Evolutionary conservation across 164 flowering plant species (phyloP).

Genomic region (Nelumbo lutea): DNA sequence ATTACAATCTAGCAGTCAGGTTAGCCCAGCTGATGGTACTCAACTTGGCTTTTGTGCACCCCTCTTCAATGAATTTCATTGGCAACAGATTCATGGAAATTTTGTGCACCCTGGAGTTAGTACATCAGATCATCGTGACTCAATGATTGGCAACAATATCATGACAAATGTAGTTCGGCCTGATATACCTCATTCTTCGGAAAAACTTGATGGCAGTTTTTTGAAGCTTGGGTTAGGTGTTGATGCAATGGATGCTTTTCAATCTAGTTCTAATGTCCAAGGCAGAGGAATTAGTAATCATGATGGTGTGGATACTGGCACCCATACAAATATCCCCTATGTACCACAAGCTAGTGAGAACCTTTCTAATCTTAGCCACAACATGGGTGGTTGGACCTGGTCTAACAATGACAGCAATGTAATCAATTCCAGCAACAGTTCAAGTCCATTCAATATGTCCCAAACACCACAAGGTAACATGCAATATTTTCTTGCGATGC

Average conservation of each 20-base stretch:
- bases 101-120: neutral
- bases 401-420: slow-evolving; percentile 1
- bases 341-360: slow-evolving; percentile 3
- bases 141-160: slow-evolving; percentile 1
- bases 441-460: neutral
- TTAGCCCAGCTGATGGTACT: neutral
- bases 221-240: slow-evolving; percentile 13
- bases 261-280: slow-evolving; percentile 1
- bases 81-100: neutral
- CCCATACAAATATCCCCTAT: slow-evolving; percentile 8
- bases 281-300: slow-evolving; percentile 8
- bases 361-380: slow-evolving; percentile 3
- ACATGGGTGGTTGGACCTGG: slow-evolving; percentile 1
- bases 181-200: neutral
- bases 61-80: neutral
- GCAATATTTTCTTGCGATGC: slow-evolving; percentile 6
- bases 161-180: neutral
- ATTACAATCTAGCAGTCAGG: neutral
- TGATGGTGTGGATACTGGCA: slow-evolving; percentile 5
- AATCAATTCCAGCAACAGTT: neutral
- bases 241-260: slow-evolving; percentile 5
- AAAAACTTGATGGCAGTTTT: slow-evolving; percentile 7
- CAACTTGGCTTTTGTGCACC: neutral
- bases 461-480: slow-evolving; percentile 1
- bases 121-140: slow-evolving; percentile 1